phyloP scores from a whole-genome alignment of 2,329 filamentous ascomycete species.

The Pyricularia sp. region DNA sequence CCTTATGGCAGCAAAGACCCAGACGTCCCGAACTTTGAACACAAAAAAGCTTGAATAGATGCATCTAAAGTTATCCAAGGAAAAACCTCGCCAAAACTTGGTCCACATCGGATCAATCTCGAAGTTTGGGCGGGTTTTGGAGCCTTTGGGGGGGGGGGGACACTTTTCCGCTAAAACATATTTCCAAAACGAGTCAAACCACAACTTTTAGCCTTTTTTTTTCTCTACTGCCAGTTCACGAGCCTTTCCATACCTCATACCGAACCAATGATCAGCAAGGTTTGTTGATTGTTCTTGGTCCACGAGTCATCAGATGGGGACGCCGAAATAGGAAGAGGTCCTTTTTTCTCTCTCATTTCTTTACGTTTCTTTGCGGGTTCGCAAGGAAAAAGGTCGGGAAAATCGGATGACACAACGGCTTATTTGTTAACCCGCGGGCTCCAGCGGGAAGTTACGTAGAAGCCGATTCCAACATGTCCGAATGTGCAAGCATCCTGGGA shows the following conservation, averaged over 20 bases:
- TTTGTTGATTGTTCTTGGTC: too few species aligned
- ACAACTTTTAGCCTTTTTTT: background rate
- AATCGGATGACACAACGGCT: background rate
- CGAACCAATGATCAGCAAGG: background rate
- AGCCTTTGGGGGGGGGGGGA: too few species aligned
- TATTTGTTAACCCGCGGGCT: background rate
- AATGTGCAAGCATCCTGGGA: too few species aligned
- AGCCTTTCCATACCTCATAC: too few species aligned
- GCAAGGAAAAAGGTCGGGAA: background rate
- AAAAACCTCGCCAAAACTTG: background rate
- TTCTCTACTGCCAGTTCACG: background rate
- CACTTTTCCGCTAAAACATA: background rate
- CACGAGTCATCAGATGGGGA: background rate
- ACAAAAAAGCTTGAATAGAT: background rate
- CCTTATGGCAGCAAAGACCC: background rate
- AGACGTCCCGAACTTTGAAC: background rate
- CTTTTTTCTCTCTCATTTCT: too few species aligned
- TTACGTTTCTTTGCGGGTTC: too few species aligned
- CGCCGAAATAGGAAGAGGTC: background rate
- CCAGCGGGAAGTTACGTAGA: background rate
- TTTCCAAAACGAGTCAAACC: background rate
- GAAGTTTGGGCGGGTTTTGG: background rate
- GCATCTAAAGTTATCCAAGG: background rate
- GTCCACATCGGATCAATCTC: background rate
- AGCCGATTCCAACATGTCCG: too few species aligned